Evolutionary conservation across 352 stramenopile genomes (phyloP).

Genomic region (Halophytophthora batemanensis): DNA sequence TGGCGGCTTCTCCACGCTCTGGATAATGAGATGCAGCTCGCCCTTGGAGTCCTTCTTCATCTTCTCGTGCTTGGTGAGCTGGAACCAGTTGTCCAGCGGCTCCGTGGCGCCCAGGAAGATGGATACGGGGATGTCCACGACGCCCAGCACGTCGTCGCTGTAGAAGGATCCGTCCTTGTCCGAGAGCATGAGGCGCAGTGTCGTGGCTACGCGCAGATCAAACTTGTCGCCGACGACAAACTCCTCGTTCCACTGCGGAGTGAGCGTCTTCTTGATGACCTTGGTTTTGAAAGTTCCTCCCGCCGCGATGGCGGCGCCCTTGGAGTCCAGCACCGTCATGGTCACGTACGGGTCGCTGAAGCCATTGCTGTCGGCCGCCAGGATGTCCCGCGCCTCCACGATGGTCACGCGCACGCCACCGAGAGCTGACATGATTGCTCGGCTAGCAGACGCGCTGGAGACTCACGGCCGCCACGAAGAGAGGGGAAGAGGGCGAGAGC

Average conservation of each 20-base stretch:
- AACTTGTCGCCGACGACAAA: constrained; percentile 63
- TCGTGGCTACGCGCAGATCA: constrained; percentile 63
- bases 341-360: constrained; percentile 73
- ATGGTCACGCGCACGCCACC: constrained; percentile 43
- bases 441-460: not conserved
- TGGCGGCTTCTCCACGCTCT: constrained; percentile 13
- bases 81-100: constrained; percentile 71
- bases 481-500: no score
- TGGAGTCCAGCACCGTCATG: constrained; percentile 71
- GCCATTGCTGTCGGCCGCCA: constrained; percentile 63
- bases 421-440: constrained; percentile 20
- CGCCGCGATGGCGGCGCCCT: constrained; percentile 30
- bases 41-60: constrained; percentile 75
- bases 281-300: constrained; percentile 64
- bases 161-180: constrained; percentile 63
- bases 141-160: constrained; percentile 59
- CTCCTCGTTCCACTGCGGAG: constrained; percentile 55
- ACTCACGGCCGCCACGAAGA: not conserved
- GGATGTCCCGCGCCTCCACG: constrained; percentile 56
- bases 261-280: constrained; percentile 63
- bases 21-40: constrained; percentile 56
- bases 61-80: constrained; percentile 52
- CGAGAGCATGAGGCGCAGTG: constrained; percentile 45
- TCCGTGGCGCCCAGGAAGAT: constrained; percentile 36
- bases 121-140: constrained; percentile 66